Base-by-base conservation (phyloP, 495 filamentous ascomycete species). In the Penicillium paxilli region DNA sequence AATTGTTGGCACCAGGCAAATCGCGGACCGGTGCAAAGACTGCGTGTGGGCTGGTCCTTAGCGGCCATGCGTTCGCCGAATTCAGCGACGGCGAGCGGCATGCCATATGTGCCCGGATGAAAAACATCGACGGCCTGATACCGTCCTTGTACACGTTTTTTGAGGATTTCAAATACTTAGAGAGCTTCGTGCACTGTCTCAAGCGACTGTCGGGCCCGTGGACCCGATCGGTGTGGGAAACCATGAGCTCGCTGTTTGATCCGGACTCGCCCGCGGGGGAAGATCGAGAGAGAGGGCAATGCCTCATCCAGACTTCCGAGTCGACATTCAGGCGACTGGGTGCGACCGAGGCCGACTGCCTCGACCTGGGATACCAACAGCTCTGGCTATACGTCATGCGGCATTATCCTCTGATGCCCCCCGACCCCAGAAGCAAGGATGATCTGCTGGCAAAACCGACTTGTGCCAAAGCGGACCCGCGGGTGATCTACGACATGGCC, bases 81-180 rank as follows among this genome's bases (percentile, higher is more conserved):
- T 75, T 73, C 33, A 54, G 32, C 22, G 45, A 66, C 5, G 17
- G 52, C 33, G 59, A 71, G 44, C 41, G 62, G 35, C 35, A 45
- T 19, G 25, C 6, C 10, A 71, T 75, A 40, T 65, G 30, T 54
- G 25, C 17, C 47, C 11, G 23, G 6, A 49, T 66, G 24, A 14
- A 61, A n/a, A 45, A 54, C 16, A 54, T 50, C 41, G 30, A 72
- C 22, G 21, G 62, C 2, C 48, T 74, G 9, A 57, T 74, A 19
- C 63, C 54, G 22, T 71, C 58, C 44, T 54, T 72, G 5, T 65
- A 68, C 47, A 71, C 62, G 22, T 71, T 74, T 54, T 76, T 74
- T 28, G 19, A 69, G 40, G 68, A 75, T 47, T 55, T 71, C 12
- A 64, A 64, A 14, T 71, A 68, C 44, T 40, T 71, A 5, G 55